phyloP scores from a whole-genome alignment of 192 early-diverging fungal genomes.

The Cladochytrium replicatum region DNA sequence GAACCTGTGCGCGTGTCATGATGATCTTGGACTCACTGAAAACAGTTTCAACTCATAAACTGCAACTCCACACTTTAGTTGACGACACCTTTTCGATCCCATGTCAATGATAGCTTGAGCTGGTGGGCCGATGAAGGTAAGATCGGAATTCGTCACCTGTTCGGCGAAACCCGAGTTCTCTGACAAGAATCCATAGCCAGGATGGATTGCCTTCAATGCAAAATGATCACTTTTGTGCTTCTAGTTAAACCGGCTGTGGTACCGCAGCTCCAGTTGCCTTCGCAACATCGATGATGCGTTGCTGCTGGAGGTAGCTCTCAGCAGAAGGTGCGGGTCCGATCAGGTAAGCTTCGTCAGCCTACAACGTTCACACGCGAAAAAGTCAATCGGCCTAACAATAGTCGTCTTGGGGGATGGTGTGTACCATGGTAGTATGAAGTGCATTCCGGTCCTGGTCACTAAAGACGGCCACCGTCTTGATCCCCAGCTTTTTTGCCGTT shows the following conservation, averaged over 20 bases:
- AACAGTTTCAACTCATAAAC: not conserved
- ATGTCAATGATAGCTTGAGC: conserved; percentile 79
- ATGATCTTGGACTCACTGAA: conserved; percentile 80
- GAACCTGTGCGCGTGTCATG: conserved; percentile 80
- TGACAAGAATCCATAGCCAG: conserved; percentile 94
- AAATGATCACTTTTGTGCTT: no score
- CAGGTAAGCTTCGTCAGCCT: conserved; percentile 88
- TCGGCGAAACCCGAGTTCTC: conserved; percentile 89
- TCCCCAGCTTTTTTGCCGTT: conserved; percentile 78
- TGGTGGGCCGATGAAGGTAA: conserved; percentile 88
- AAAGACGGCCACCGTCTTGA: conserved; percentile 92
- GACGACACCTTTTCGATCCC: conserved; percentile 71
- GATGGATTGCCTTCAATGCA: conserved; percentile 88
- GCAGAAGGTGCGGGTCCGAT: conserved; percentile 76
- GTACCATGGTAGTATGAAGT: conserved; percentile 72
- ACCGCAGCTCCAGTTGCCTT: conserved; percentile 65
- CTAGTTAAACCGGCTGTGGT: no score
- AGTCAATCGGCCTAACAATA: no score
- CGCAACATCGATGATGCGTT: conserved; percentile 75
- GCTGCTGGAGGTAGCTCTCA: conserved; percentile 71
- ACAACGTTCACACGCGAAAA: no score
- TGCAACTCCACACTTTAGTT: no score
- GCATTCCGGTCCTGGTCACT: conserved; percentile 80
- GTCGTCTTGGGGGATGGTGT: no score
- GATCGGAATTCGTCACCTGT: conserved; percentile 45